A percentile compares a stretch with the other conserved stretches of the same genome.
Evolutionary conservation across 1,139 yeast species (phyloP).

Genomic region (Kurtzmaniella quercitrusa): DNA sequence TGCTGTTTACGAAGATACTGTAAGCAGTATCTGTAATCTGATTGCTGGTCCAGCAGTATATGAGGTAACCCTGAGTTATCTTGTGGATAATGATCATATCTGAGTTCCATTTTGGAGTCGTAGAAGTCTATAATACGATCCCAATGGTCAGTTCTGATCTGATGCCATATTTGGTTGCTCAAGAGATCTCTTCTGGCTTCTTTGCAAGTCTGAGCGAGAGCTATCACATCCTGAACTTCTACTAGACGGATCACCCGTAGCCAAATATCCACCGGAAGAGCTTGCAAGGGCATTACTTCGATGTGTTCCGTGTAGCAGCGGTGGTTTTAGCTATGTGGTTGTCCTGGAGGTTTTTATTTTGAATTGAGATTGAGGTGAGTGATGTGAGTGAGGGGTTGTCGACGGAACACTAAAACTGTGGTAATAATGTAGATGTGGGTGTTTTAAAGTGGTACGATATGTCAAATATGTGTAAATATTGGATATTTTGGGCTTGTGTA

Average conservation of each 20-base stretch:
- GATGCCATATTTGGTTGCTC: constrained; percentile 1
- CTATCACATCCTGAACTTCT: neutral
- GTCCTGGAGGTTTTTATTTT: too few species aligned
- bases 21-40: neutral
- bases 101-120: neutral
- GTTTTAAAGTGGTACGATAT: too few species aligned
- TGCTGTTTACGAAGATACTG: neutral
- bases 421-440: too few species aligned
- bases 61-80: neutral
- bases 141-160: neutral
- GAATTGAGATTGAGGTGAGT: too few species aligned
- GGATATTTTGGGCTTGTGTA: too few species aligned
- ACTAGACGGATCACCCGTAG: neutral
- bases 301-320: too few species aligned
- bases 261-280: neutral
- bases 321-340: too few species aligned
- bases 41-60: neutral
- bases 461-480: too few species aligned
- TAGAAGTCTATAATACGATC: neutral
- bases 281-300: neutral
- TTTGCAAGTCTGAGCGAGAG: neutral
- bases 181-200: neutral
- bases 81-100: neutral
- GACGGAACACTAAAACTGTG: too few species aligned
- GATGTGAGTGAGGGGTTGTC: too few species aligned